Evolutionary conservation across 495 filamentous ascomycete genomes (phyloP).

Genomic region (Antarctomyces pellizariae): DNA sequence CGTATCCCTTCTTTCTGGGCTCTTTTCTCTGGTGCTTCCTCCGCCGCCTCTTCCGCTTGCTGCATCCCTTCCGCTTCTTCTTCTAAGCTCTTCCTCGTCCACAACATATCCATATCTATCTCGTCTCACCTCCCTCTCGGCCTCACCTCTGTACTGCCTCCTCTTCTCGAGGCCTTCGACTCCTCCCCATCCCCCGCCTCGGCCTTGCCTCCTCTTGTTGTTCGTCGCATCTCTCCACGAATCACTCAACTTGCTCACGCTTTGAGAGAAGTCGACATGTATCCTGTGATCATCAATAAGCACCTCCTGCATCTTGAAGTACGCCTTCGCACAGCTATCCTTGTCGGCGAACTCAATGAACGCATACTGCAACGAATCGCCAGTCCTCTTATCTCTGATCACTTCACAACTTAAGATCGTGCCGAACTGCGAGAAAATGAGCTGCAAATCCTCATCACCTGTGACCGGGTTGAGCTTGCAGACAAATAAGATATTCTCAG

Average conservation of each 20-base stretch:
- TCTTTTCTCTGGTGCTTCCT: constrained; percentile 7
- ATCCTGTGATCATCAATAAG: constrained; percentile 95
- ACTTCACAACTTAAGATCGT: constrained; percentile 91
- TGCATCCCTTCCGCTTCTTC: constrained; percentile 17
- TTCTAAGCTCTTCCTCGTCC: constrained; percentile 42
- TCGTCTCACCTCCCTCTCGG: constrained; percentile 15
- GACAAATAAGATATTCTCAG: constrained; percentile 92
- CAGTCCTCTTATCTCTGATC: constrained; percentile 81
- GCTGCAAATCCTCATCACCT: constrained; percentile 72
- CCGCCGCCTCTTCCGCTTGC: constrained; percentile 5
- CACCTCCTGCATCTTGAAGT: constrained; percentile 95
- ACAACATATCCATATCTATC: constrained; percentile 60
- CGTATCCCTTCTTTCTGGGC: constrained; percentile 6
- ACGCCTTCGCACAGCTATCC: constrained; percentile 80
- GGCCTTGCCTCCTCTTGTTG: constrained; percentile 42
- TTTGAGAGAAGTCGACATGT: constrained; percentile 96
- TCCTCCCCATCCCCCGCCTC: constrained; percentile 77
- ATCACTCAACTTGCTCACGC: constrained; percentile 76
- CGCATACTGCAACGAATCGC: constrained; percentile 88
- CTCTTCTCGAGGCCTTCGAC: constrained; percentile 70
- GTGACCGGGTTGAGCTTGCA: constrained; percentile 98
- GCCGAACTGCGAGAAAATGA: constrained; percentile 94
- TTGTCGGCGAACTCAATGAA: constrained; percentile 95
- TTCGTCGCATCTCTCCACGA: constrained; percentile 80
- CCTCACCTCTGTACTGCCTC: constrained; percentile 60